Evolutionary conservation across 2,329 filamentous ascomycete genomes (phyloP), one percentile per base, ranked within the genome.

Genomic region (Penicillium verrucosum): DNA sequence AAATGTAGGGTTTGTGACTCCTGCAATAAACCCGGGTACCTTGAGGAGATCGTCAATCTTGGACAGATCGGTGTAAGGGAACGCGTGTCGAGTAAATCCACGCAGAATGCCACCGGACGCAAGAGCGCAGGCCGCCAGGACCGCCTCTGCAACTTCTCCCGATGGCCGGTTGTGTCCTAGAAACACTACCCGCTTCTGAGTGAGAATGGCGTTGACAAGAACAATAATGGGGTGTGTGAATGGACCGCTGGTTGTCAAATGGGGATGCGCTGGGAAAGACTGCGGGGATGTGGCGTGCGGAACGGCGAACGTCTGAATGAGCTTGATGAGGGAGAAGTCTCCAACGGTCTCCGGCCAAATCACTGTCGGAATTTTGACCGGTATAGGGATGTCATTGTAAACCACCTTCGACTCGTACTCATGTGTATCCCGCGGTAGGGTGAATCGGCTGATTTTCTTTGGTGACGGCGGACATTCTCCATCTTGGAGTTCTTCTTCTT

Each of bases 11-110:
- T 99, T 99, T 1, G 93, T 99, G 40, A 99, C 94, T 56, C 94
- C 94, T 3, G 94, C 94, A 66, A 99, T 96, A 75, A 99, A 99
- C 2, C 94, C 94, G 7, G 94, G 93, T 0, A 99, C 94, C 67
- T 95, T 93, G 46, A 99, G 82, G 11, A 99, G 82, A 71, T 97
- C 94, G 64, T 99, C 94, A 58, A 99, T 92, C 76, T 99, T 99
- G 62, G 92, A 97, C 42, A 99, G 81, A 77, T 99, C 94, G 1
- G 94, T 99, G 70, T 99, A 99, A 2, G 94, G 94, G 70, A 99
- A 99, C 0, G 94, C 94, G 75, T 97, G 91, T 18, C 94, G 85
- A 9, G 93, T 96, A 75, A 99, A 99, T 29, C 94, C 94, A 56
- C 92, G 84, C 36, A 99, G 79, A n/a, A 96, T 80, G 6, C 94